Base-by-base conservation (phyloP, 306 rosid species). In the Cucumis cinereus region DNA sequence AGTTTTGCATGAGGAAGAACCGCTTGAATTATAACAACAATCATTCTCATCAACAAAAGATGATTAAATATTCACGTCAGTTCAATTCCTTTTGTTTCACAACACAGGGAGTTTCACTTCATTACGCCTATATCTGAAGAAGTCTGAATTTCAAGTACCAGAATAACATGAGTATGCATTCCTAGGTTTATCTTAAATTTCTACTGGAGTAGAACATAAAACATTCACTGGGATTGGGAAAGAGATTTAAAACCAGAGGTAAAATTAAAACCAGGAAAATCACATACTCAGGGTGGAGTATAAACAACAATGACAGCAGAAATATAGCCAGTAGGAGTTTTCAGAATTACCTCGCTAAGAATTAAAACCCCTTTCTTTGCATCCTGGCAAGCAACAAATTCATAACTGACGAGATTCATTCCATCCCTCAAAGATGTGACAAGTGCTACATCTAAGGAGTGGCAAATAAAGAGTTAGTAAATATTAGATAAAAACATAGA, bases 341-440 rank as follows among this genome's bases (percentile, higher is more conserved):
- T 6, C n/a, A 80, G 53, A 81, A 53, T 84, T 87, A 92, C 97
- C 86, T 92, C 96, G 72, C 96, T 90, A 22, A 92, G 97, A 80
- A 90, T 88, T 78, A 90, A 91, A 76, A 92, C 96, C 54, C 96
- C 97, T 86, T 81, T 92, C 87, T 88, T 93, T 82, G 84, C 82
- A 63, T 83, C 93, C 81, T 92, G 96, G 90, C 97, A 90, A 24
- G 97, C 97, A 75, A 92, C 97, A 82, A 83, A 92, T 83, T 92
- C 97, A 67, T 92, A 92, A 76, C 96, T 92, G 74, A 92, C 96
- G 74, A 92, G 96, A 87, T 92, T 92, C 97, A 92, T 92, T 73
- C 97, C 97, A 75, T 92, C 96, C 81, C 96, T 88, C 81, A 92
- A 81, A 38, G 97, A 92, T 26, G 96, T 92, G 78, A 92, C 93